Base-by-base conservation (phyloP, 202 grass and related monocot genomes). In the Schoenoplectus triqueter region DNA sequence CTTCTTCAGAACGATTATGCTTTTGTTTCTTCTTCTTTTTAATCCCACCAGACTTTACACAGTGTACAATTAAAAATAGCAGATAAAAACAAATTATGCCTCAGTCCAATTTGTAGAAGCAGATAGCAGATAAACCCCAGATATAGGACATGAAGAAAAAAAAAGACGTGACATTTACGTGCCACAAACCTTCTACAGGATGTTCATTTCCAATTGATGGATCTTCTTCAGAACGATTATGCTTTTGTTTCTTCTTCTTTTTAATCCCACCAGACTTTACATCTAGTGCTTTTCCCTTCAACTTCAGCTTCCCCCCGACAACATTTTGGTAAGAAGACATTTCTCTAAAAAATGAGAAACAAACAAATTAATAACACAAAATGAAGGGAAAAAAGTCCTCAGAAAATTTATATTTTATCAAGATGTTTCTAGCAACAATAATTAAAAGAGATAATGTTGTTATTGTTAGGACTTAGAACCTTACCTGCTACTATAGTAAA, bases 261-360 rank as follows among this genome's bases (percentile, higher is more conserved):
- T 92, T 95, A 60, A 98, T 73, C 8, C 89, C 93, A 14, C 91
- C 91, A 62, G 91, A 90, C 87, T 98, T 98, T 10, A 95, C 93
- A 85, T 95, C 93, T 56, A 98, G 73, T 15, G 93, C 87, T 82
- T 98, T 98, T 47, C 95, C 95, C 64, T 98, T 98, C 86, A 98
- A 82, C 90, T 88, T 98, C 56, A 98, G 90, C 90, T 57, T 94
- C 5, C 95, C 95, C 5, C 79, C 91, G 19, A 98, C 91, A 18
- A 95, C 87, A 49, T 95, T 98, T 77, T 98, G 70, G 81, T 95
- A 98, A 40, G 89, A 87, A 55, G 95, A 95, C 95, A 98, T 98
- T 84, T 84, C 48, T 55, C 88, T 89, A 84, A 54, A 57, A 78
- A 45, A 81, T 10, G 10, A 50, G 59, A 6, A 84, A 0, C 64